phyloP scores from a whole-genome alignment of 805 yeast species.

The Groenewaldozyma tartarivorans region DNA sequence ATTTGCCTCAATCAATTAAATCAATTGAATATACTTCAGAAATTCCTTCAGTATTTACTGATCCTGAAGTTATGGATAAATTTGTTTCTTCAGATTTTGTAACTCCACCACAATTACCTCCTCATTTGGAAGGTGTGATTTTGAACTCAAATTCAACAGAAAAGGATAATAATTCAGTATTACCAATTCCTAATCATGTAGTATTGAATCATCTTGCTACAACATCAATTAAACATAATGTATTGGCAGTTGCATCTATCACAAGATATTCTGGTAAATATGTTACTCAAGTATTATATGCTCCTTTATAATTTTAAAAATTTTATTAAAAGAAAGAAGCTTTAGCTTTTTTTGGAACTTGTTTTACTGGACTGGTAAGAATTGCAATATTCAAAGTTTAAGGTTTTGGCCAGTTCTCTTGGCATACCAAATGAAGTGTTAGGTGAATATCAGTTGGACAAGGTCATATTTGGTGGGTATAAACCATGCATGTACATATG shows the following conservation, averaged over 20 bases:
- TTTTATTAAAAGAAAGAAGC: no score
- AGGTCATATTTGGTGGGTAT: no score
- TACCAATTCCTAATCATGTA: conserved; percentile 91
- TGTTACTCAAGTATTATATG: conserved; percentile 84
- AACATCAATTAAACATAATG: conserved; percentile 86
- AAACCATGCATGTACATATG: no score
- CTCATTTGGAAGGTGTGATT: conserved; percentile 90
- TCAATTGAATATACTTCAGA: conserved; percentile 53
- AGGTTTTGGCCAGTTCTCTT: no score
- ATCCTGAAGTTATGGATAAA: conserved; percentile 35
- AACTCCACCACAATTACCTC: conserved; percentile 95
- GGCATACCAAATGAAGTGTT: no score
- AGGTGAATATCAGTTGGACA: no score
- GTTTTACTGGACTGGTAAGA: no score
- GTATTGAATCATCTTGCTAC: conserved; percentile 90
- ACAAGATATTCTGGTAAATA: conserved; percentile 84
- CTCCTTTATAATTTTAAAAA: conserved; percentile 53
- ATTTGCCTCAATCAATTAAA: conserved; percentile 33
- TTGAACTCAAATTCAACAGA: conserved; percentile 61
- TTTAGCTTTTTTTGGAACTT: no score
- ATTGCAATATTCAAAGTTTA: no score
- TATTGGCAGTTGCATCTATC: conserved; percentile 85
- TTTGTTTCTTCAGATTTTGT: conserved; percentile 35
- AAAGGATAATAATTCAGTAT: conserved; percentile 79
- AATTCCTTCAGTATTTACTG: conserved; percentile 34